Evolutionary conservation across 768 basidiomycete genomes (phyloP).

Genomic region (Tricholoma hemisulphureum): DNA sequence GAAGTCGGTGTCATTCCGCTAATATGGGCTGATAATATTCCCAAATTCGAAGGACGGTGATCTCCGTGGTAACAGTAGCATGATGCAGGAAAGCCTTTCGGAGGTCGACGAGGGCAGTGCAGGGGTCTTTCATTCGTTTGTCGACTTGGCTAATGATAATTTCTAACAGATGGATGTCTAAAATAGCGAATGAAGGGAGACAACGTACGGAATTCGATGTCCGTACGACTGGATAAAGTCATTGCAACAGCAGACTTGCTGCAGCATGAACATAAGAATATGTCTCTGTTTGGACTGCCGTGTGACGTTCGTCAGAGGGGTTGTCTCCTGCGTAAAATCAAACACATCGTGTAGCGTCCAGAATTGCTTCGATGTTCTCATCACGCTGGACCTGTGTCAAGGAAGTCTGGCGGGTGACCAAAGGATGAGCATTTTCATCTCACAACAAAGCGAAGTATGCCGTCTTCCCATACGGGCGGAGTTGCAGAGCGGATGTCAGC

Average conservation of each 20-base stretch:
- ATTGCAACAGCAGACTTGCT: background rate
- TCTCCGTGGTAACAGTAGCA: background rate
- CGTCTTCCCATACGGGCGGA: background rate
- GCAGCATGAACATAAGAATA: background rate
- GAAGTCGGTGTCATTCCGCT: background rate
- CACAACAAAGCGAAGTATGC: background rate
- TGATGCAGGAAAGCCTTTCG: background rate
- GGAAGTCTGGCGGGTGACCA: background rate
- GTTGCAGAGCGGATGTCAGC: background rate
- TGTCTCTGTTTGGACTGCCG: background rate
- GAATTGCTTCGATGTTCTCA: background rate
- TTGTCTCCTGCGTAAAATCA: background rate
- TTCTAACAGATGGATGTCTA: background rate
- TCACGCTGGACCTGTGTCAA: background rate
- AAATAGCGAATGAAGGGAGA: background rate
- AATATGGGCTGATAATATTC: background rate
- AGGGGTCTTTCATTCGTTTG: background rate
- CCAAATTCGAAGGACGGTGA: background rate
- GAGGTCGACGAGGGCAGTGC: background rate
- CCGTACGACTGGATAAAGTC: slow-evolving; percentile 1
- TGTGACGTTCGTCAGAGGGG: background rate
- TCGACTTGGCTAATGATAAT: background rate
- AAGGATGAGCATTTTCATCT: background rate
- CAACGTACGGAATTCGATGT: background rate
- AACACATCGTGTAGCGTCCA: background rate